Base-by-base conservation (phyloP, 768 basidiomycete species). In the Dioszegia crocea region DNA sequence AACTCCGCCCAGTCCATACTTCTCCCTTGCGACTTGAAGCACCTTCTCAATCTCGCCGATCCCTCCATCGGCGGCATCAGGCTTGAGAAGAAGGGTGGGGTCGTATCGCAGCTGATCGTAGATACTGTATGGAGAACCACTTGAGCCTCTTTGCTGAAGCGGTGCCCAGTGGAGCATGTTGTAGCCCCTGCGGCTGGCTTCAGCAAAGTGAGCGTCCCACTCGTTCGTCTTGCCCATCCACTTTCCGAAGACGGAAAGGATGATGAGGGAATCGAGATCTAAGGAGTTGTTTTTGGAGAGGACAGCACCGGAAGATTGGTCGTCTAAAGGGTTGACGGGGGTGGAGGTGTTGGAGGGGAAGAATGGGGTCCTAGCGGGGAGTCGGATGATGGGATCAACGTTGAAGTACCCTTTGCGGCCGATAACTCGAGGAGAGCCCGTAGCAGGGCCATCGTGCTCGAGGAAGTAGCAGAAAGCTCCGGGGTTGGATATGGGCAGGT, bases 101-200 rank as follows among this genome's bases (percentile, higher is more conserved):
- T 94, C 91, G 67, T 91, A 97, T 39, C 78, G 82, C 55, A 85
- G 79, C 79, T 99, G 96, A 73, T 93, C 85, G 55, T 84, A 84
- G 70, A 98, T 91, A 17, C 90, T 93, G 77, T 97, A 99, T 0
- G 96, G 96, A 66, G 89, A 92, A 61, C 88, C 83, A 63, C 88
- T 90, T 63, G 84, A 83, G 21, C 96, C 96, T 31, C 93, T 81
- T 73, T 89, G 87, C 77, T 99, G 94, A 5, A 99, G 80, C 0
- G 96, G 96, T 0, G 94, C 89, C 81, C 88, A 99, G 73, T 99
- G 96, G 41, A 99, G 80, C 91, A 98, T 96, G 51, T 93, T 99
- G 80, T 99, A 99, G 0, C 96, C 94, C 47, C 94, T 82, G 53
- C 89, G 82, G 52, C 85, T 84, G 11, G 91, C 88, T 77, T 93